Conservation (phyloP, 176 grass and related monocot genomes). For the Hordeum vulgare region DNA sequence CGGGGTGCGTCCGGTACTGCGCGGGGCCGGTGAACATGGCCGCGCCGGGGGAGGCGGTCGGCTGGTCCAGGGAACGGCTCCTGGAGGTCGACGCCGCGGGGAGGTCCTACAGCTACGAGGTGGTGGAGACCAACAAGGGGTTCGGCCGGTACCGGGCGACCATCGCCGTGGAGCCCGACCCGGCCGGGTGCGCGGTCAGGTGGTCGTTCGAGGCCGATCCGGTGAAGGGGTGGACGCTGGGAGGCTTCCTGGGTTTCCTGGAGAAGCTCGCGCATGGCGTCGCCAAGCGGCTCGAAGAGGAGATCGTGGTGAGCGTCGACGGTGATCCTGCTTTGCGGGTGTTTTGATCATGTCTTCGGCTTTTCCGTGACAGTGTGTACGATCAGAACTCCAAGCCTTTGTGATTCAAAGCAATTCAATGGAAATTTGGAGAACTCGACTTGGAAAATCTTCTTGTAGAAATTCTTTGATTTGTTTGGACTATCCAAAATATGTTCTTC, state of each 20-base stretch:
- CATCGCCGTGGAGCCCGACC: slow-evolving; percentile 27
- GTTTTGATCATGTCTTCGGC: neutral
- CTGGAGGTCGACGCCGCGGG: slow-evolving; percentile 30
- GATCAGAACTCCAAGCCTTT: neutral
- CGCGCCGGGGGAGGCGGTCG: neutral
- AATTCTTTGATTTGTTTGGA: neutral
- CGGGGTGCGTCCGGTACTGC: slow-evolving; percentile 70
- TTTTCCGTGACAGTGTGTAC: neutral
- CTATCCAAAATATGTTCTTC: neutral
- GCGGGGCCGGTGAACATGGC: slow-evolving; percentile 53
- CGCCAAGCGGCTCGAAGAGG: slow-evolving; percentile 47
- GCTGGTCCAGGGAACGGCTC: slow-evolving; percentile 75
- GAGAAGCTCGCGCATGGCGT: slow-evolving; percentile 51
- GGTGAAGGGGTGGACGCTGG: slow-evolving; percentile 43
- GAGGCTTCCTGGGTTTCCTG: slow-evolving; percentile 40
- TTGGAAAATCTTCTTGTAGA: neutral
- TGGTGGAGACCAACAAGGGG: slow-evolving; percentile 76
- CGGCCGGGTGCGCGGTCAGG: neutral
- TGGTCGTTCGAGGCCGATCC: slow-evolving; percentile 19
- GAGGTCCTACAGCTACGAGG: slow-evolving; percentile 58
- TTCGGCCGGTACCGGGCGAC: slow-evolving; percentile 66
- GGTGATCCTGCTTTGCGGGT: neutral
- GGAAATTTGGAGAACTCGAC: too few species aligned
- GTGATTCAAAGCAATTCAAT: neutral
- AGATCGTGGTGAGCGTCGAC: neutral